These are phyloP conservation scores for Plasmodium billcollinsi DNA, from an alignment of 169 alveolate species.

Conservation along the genomic window DNA sequence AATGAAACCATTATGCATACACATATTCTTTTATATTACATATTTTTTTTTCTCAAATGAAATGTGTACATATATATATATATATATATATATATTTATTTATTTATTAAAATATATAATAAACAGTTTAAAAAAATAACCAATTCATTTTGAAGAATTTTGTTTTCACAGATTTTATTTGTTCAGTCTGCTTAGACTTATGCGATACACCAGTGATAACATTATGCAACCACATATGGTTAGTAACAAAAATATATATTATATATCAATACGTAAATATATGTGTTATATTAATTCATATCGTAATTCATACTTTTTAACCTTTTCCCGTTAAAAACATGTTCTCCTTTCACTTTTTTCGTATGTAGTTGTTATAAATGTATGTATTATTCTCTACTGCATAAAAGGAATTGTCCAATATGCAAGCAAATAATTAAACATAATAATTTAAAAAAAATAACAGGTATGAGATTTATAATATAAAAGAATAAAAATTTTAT, in stretches of 20 bases:
- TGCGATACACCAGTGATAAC: slow-evolving; percentile 69
- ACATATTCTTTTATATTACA: too few relatives aligned
- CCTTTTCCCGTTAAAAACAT: neutral
- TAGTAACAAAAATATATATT: slow-evolving; percentile 1
- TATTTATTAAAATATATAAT: neutral
- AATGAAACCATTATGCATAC: neutral
- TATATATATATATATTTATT: neutral
- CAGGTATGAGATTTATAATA: slow-evolving; percentile 21
- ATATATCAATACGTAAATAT: neutral
- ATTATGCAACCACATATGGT: slow-evolving; percentile 70
- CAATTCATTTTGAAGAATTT: slow-evolving; percentile 13
- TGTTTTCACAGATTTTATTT: slow-evolving; percentile 50
- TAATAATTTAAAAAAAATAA: slow-evolving; percentile 43
- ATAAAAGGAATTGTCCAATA: slow-evolving; percentile 66
- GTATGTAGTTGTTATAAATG: slow-evolving; percentile 68
- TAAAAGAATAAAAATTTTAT: too few relatives aligned
- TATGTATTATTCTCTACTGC: slow-evolving; percentile 66
- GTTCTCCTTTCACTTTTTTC: neutral
- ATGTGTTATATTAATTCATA: neutral
- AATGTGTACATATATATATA: neutral
- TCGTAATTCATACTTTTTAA: neutral
- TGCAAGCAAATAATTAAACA: slow-evolving; percentile 46
- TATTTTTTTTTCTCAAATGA: neutral
- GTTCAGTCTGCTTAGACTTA: slow-evolving; percentile 76
- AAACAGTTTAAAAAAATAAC: neutral